Conservation (phyloP, 768 basidiomycete species). For the Rhodocollybia butyracea region DNA sequence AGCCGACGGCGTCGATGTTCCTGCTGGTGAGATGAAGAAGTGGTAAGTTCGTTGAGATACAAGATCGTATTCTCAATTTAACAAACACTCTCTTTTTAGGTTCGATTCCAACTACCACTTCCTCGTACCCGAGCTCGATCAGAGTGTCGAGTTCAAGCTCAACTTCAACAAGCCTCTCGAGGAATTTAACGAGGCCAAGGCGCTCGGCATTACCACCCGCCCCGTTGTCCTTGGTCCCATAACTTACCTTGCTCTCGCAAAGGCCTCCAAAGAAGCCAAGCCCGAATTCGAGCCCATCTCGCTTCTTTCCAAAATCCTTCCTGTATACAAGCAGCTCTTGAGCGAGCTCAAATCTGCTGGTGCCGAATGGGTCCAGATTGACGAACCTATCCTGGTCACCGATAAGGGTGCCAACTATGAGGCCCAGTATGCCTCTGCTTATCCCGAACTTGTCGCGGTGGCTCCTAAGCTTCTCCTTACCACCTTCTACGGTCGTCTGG, state of each 20-base stretch:
- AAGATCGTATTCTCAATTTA: constrained; percentile 1
- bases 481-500: constrained; percentile 96
- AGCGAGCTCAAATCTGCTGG: constrained; percentile 90
- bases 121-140: constrained; percentile 95
- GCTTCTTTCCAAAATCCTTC: constrained; percentile 84
- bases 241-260: constrained; percentile 92
- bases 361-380: constrained; percentile 92
- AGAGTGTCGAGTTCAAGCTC: constrained; percentile 89
- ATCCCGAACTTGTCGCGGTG: constrained; percentile 75
- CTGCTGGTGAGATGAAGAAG: constrained; percentile 99
- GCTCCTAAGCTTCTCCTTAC: constrained; percentile 92
- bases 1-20: constrained; percentile 90
- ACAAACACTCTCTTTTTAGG: constrained; percentile 40
- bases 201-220: constrained; percentile 82
- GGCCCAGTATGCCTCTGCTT: constrained; percentile 77
- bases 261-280: constrained; percentile 81
- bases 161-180: constrained; percentile 93
- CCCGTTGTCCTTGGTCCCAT: constrained; percentile 95
- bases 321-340: constrained; percentile 89
- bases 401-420: constrained; percentile 77
- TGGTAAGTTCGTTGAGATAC: constrained; percentile 55
- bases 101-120: constrained; percentile 99
- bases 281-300: constrained; percentile 88
- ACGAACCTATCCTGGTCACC: constrained; percentile 94
- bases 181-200: constrained; percentile 94